phyloP scores from a whole-genome alignment of 2,329 filamentous ascomycete genomes.

The Paraphoma chrysanthemicola region DNA sequence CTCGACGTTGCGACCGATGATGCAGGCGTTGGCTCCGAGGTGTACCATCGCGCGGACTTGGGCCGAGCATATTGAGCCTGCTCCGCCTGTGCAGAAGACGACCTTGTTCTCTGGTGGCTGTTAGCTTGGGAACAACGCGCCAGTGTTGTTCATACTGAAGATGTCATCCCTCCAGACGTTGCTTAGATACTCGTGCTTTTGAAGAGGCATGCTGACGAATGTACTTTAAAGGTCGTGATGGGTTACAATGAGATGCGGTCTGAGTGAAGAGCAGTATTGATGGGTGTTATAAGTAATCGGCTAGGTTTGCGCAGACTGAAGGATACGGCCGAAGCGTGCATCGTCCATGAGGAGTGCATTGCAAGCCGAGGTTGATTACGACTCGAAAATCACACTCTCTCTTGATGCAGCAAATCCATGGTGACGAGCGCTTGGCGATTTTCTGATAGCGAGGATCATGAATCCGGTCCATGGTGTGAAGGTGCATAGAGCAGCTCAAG shows the following conservation, averaged over 20 bases:
- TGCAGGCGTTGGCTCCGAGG: slow-evolving; percentile 91
- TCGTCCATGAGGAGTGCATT: slow-evolving; percentile 2
- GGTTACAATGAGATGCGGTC: not conserved
- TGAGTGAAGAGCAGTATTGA: slow-evolving; percentile 6
- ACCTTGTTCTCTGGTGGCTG: slow-evolving; percentile 75
- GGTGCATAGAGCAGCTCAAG: not conserved
- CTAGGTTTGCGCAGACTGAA: slow-evolving; percentile 19
- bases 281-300: not conserved
- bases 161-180: slow-evolving; percentile 86
- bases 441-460: not conserved
- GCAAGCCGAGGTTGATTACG: slow-evolving; percentile 29
- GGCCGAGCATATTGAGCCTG: slow-evolving; percentile 90
- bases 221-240: slow-evolving; percentile 14
- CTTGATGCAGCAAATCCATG: not conserved
- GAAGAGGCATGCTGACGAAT: slow-evolving; percentile 66
- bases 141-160: slow-evolving; percentile 66
- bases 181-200: slow-evolving; percentile 79
- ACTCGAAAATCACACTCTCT: slow-evolving; percentile 10
- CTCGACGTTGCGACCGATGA: slow-evolving; percentile 85
- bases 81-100: slow-evolving; percentile 93
- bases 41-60: slow-evolving; percentile 92
- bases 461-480: not conserved
- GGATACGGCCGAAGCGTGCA: slow-evolving; percentile 26
- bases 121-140: slow-evolving; percentile 4
- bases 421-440: not conserved